Conservation (phyloP, 257 asterid species). For the Schizonepeta tenuifolia region DNA sequence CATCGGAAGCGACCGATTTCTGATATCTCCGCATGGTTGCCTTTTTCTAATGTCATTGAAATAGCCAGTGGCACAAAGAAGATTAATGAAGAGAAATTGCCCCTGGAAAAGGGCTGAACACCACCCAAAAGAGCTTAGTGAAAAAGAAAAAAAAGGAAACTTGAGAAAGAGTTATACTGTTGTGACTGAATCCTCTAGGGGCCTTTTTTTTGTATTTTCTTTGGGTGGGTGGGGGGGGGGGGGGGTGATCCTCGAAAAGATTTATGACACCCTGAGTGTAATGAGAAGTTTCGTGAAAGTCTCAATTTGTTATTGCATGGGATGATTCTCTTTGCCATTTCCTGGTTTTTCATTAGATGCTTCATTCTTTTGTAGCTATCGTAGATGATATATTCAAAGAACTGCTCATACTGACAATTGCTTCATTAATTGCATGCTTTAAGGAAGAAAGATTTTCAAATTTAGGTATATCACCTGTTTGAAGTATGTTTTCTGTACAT, state of each 20-base stretch:
- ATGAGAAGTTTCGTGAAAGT: neutral
- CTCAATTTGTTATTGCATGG: neutral
- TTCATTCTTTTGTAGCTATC: neutral
- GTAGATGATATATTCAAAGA: neutral
- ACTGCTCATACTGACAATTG: neutral
- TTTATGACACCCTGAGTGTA: neutral
- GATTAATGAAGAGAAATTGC: neutral
- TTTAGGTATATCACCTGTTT: too few relatives aligned
- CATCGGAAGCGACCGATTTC: neutral
- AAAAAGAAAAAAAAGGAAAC: neutral
- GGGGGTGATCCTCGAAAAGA: too few relatives aligned
- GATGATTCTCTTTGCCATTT: neutral
- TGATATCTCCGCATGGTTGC: neutral
- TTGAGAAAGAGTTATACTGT: neutral
- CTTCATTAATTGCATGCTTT: constrained; percentile 2
- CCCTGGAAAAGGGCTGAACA: neutral
- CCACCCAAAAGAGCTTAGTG: neutral
- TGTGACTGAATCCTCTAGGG: too few relatives aligned
- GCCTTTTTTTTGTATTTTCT: too few relatives aligned
- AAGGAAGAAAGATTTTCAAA: too few relatives aligned
- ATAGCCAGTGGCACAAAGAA: neutral
- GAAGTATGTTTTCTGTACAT: neutral
- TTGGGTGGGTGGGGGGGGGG: too few relatives aligned
- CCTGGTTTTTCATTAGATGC: neutral
- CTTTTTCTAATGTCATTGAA: neutral